Evolutionary conservation across 1,284 basidiomycete genomes (phyloP).

Genomic region (Mycosarcoma mackinlayi): DNA sequence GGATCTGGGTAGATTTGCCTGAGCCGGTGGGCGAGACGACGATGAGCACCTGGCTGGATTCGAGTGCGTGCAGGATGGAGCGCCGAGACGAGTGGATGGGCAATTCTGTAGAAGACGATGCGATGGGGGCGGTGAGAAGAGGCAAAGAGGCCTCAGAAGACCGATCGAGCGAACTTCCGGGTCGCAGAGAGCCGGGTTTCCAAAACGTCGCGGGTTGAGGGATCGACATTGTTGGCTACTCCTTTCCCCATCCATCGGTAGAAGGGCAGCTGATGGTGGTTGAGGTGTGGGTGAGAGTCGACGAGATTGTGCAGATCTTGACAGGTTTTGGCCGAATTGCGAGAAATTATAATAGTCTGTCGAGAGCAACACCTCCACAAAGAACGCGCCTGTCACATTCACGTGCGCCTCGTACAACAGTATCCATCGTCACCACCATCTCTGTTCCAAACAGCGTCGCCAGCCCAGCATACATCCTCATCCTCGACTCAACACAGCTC

Average conservation of each 20-base stretch:
- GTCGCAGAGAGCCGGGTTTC: conserved; percentile 62
- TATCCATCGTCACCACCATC: conserved; percentile 6
- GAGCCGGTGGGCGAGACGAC: conserved; percentile 70
- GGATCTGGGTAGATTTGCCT: conserved; percentile 74
- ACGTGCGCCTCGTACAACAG: background rate
- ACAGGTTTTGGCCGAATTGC: conserved; percentile 7
- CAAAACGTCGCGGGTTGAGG: conserved; percentile 47
- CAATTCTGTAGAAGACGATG: conserved; percentile 67
- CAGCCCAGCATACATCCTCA: background rate
- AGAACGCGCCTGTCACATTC: background rate
- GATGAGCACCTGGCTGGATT: conserved; percentile 84
- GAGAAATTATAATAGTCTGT: too few relatives aligned
- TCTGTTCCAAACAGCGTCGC: background rate
- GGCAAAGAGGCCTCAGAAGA: conserved; percentile 6
- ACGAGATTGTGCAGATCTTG: conserved; percentile 12
- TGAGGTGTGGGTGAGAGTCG: background rate
- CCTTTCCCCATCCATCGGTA: too few relatives aligned
- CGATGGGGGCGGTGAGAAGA: background rate
- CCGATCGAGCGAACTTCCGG: conserved; percentile 46
- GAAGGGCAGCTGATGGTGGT: background rate
- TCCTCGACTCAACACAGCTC: too few relatives aligned
- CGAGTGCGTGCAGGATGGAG: conserved; percentile 83
- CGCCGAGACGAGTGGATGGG: conserved; percentile 89
- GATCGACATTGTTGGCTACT: conserved; percentile 4
- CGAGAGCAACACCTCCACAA: conserved; percentile 50